These are phyloP conservation scores for Bipolaris sorokiniana DNA, from an alignment of 2,329 filamentous ascomycete genomes.

Conservation along the genomic window DNA sequence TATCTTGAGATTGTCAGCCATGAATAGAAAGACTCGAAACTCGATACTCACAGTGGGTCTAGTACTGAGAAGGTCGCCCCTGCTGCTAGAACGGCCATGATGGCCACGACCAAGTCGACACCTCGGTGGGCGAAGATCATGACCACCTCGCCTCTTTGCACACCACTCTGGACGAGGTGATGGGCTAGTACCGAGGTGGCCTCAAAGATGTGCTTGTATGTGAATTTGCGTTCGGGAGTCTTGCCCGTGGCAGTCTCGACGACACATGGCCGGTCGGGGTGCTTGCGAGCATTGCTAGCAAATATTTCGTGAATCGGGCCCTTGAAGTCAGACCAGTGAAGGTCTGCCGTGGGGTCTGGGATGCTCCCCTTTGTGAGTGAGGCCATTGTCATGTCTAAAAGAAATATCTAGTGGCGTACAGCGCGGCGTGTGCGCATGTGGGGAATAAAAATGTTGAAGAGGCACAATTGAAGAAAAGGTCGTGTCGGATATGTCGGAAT, in stretches of 20 bases:
- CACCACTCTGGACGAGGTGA: conserved; percentile 74
- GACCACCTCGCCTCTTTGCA: conserved; percentile 82
- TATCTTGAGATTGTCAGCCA: conserved; percentile 60
- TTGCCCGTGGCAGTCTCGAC: conserved; percentile 65
- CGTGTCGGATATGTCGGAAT: background rate
- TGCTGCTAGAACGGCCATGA: conserved; percentile 74
- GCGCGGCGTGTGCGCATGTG: conserved; percentile 16
- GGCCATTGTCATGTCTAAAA: conserved; percentile 32
- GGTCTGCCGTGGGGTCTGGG: conserved; percentile 70
- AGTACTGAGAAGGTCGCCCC: conserved; percentile 69
- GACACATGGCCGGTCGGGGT: conserved; percentile 73
- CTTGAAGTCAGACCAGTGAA: conserved; percentile 70
- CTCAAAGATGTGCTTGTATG: conserved; percentile 85
- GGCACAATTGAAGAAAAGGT: conserved; percentile 7
- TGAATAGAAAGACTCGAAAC: background rate
- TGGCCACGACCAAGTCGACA: conserved; percentile 76
- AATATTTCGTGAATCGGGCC: conserved; percentile 76
- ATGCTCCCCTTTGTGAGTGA: conserved; percentile 41
- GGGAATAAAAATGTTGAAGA: background rate
- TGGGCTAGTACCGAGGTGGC: conserved; percentile 81
- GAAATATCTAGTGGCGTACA: conserved; percentile 22
- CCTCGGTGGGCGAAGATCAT: conserved; percentile 89
- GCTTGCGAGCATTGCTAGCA: conserved; percentile 66
- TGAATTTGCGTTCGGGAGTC: conserved; percentile 71
- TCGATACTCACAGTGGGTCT: conserved; percentile 71